Evolutionary conservation across 2,329 filamentous ascomycete species (phyloP).

Genomic region (Ceratocystis colombiana): DNA sequence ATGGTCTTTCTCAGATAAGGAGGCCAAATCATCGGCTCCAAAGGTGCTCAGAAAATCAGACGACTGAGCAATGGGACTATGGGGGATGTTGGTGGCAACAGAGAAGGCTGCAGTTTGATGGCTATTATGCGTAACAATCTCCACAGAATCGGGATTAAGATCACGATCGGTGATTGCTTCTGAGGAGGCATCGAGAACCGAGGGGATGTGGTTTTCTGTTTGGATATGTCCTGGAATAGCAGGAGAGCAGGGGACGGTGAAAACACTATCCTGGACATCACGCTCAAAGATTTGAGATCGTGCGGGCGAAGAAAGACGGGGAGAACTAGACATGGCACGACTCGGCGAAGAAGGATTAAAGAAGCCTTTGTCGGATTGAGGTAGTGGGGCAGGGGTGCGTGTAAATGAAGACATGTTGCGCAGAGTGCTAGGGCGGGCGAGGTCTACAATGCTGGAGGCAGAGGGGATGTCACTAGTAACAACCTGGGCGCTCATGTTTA

Average conservation of each 20-base stretch:
- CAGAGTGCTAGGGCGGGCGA: constrained; percentile 17
- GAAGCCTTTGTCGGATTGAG: constrained; percentile 37
- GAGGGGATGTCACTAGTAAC: constrained; percentile 46
- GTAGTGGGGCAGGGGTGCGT: constrained; percentile 36
- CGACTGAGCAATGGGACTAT: constrained; percentile 32
- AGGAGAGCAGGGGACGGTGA: constrained; percentile 60
- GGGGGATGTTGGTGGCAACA: constrained; percentile 42
- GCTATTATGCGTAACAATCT: constrained; percentile 78
- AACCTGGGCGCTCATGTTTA: constrained; percentile 38
- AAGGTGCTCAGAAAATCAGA: constrained; percentile 39
- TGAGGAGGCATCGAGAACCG: constrained; percentile 82
- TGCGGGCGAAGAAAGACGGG: constrained; percentile 67
- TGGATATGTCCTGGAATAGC: constrained; percentile 90
- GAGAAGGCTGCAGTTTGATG: constrained; percentile 69
- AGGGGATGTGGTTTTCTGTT: constrained; percentile 86
- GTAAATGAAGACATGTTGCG: constrained; percentile 22
- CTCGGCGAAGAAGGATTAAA: constrained; percentile 51
- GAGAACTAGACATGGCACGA: constrained; percentile 58
- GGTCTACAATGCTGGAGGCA: constrained; percentile 29
- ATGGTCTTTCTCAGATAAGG: constrained; percentile 41
- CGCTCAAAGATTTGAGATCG: constrained; percentile 82
- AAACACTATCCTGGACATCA: constrained; percentile 72
- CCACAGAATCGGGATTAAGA: constrained; percentile 77
- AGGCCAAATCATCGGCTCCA: constrained; percentile 49
- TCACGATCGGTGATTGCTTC: constrained; percentile 81